Conservation (phyloP, 202 grass and related monocot species). For the Carex sylvatica region DNA sequence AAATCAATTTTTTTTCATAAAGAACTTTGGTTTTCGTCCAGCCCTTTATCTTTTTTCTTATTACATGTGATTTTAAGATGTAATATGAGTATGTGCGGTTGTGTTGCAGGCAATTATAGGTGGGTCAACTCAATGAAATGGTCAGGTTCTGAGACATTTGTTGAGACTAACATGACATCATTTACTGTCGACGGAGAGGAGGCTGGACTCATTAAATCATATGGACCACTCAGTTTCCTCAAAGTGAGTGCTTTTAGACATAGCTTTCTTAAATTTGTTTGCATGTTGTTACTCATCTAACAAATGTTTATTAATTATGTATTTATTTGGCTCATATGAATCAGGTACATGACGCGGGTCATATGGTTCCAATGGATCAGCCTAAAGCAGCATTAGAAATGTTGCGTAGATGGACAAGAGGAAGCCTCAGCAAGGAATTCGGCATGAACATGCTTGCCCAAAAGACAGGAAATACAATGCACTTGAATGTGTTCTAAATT, state of each 20-base stretch:
- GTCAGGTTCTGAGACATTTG: conserved; percentile 71
- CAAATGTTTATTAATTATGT: background rate
- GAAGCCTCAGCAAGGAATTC: conserved; percentile 31
- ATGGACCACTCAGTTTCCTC: conserved; percentile 81
- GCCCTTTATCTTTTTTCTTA: background rate
- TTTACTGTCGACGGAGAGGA: conserved; percentile 70
- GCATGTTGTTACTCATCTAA: background rate
- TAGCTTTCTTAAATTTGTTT: background rate
- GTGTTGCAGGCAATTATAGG: conserved; percentile 68
- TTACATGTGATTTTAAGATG: background rate
- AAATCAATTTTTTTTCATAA: background rate
- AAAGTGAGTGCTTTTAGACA: conserved; percentile 41
- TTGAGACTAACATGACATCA: conserved; percentile 41
- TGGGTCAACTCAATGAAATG: conserved; percentile 90
- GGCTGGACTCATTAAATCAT: conserved; percentile 66
- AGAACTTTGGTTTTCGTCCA: background rate
- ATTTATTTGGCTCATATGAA: background rate
- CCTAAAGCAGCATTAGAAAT: conserved; percentile 77
- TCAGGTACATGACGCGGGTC: conserved; percentile 68
- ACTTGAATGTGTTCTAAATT: background rate
- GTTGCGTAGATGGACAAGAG: conserved; percentile 59
- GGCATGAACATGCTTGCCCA: conserved; percentile 15
- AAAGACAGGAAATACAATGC: background rate
- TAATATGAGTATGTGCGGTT: background rate
- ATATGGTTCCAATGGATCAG: conserved; percentile 94